phyloP scores from a whole-genome alignment of 202 grass and related monocot species.

The Panicum hallii region DNA sequence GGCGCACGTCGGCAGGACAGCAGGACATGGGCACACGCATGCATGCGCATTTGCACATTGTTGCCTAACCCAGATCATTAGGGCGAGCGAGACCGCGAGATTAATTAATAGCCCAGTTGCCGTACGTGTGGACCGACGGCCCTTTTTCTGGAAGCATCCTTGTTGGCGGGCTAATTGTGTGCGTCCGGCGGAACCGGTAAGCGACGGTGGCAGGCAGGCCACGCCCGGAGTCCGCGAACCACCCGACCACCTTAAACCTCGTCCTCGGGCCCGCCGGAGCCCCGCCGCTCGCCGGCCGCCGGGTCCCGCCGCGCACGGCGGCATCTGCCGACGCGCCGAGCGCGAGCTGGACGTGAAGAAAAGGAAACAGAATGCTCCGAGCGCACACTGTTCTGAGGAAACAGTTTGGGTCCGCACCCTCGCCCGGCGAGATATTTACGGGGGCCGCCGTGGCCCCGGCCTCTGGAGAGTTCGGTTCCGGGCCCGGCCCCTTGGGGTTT shows the following conservation, averaged over 20 bases:
- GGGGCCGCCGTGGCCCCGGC: no score
- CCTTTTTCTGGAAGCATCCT: constrained; percentile 9
- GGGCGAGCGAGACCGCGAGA: no score
- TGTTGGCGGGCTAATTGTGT: not conserved
- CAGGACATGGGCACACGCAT: not conserved
- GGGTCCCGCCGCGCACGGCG: not conserved
- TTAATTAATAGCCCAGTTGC: not conserved
- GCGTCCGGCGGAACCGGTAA: no score
- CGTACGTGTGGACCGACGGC: not conserved
- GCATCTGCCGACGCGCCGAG: not conserved
- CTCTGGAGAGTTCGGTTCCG: no score
- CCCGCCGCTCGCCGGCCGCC: not conserved
- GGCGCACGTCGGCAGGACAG: not conserved
- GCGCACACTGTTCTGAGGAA: no score
- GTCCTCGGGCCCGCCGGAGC: not conserved
- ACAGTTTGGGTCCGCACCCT: no score
- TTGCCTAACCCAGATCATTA: not conserved
- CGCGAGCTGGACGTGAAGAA: no score
- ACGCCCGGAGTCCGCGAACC: not conserved
- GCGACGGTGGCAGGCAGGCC: not conserved
- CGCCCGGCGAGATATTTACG: no score
- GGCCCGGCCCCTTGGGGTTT: no score
- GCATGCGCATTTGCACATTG: not conserved
- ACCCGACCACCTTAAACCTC: not conserved
- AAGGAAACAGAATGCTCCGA: no score